phyloP scores from a whole-genome alignment of 2,329 filamentous ascomycete species.

The Neophaeococcomyces mojaviensis region DNA sequence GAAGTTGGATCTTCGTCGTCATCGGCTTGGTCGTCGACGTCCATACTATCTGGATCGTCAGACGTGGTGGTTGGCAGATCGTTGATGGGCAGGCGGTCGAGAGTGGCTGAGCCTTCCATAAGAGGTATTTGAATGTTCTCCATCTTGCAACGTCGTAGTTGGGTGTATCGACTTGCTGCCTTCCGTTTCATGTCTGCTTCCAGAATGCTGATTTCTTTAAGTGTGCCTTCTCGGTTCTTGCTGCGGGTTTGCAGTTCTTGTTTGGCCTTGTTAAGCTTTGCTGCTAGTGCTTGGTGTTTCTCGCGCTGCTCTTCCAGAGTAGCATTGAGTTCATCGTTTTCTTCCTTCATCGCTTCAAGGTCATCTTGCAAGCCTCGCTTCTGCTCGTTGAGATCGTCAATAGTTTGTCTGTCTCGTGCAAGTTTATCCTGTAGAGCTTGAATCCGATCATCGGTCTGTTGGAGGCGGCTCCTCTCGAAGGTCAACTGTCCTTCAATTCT shows the following conservation, averaged over 20 bases:
- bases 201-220: slow-evolving; percentile 68
- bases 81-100: slow-evolving; percentile 82
- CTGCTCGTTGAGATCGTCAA: slow-evolving; percentile 62
- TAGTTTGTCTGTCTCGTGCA: slow-evolving; percentile 59
- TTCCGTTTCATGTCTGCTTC: slow-evolving; percentile 82
- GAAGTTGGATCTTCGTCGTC: slow-evolving; percentile 33
- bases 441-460: slow-evolving; percentile 62
- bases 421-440: slow-evolving; percentile 59
- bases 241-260: slow-evolving; percentile 74
- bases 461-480: slow-evolving; percentile 64
- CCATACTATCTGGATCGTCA: slow-evolving; percentile 86
- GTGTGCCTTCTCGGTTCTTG: slow-evolving; percentile 69
- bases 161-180: slow-evolving; percentile 71
- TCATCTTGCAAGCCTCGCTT: slow-evolving; percentile 67
- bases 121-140: slow-evolving; percentile 88
- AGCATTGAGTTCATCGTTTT: slow-evolving; percentile 68
- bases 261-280: slow-evolving; percentile 70
- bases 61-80: slow-evolving; percentile 67
- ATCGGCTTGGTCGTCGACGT: slow-evolving; percentile 46
- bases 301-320: slow-evolving; percentile 61
- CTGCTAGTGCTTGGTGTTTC: slow-evolving; percentile 60
- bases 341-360: slow-evolving; percentile 64
- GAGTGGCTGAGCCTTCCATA: slow-evolving; percentile 56
- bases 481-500: slow-evolving; percentile 53
- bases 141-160: slow-evolving; percentile 82